These are phyloP conservation scores for Ailanthus altissimus DNA, from an alignment of 345 rosid species.

Conservation along the genomic window DNA sequence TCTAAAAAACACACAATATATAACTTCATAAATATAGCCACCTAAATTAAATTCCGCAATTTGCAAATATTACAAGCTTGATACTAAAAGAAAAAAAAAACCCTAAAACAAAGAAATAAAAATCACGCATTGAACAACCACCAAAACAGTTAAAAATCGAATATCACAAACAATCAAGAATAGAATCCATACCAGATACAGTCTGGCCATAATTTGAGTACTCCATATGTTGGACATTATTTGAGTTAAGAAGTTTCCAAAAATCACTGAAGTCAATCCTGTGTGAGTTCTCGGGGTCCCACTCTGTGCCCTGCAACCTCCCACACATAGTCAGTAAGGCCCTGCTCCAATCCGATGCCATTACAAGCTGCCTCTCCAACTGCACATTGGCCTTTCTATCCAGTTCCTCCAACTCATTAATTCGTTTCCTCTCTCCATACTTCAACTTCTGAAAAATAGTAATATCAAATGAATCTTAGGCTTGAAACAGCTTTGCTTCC, in stretches of 20 bases:
- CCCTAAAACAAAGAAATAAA: background rate
- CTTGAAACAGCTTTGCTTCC: no score
- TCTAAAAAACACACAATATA: background rate
- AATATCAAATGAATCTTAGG: background rate
- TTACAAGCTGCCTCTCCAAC: constrained; percentile 86
- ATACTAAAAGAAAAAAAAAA: background rate
- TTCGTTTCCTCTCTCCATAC: constrained; percentile 66
- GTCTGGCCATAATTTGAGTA: constrained; percentile 86
- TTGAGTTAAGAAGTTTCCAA: constrained; percentile 69
- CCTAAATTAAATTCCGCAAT: background rate
- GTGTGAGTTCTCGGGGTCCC: constrained; percentile 86
- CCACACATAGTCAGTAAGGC: constrained; percentile 67
- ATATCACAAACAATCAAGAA: constrained; percentile 10
- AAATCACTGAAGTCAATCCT: constrained; percentile 80
- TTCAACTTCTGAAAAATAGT: constrained; percentile 63
- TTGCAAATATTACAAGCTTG: background rate
- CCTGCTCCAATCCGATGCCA: constrained; percentile 93
- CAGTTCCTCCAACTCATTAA: constrained; percentile 66
- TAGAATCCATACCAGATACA: constrained; percentile 58
- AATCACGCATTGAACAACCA: background rate
- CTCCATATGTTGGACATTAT: constrained; percentile 86
- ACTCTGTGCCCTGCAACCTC: constrained; percentile 80
- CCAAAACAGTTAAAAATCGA: background rate
- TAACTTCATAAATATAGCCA: background rate
- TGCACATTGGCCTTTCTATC: constrained; percentile 77